Percentiles rank a stretch among this genome's conserved stretches.
Evolutionary conservation across 2,329 filamentous ascomycete species (phyloP).

Genomic region (Colletotrichum gloeosporioides): DNA sequence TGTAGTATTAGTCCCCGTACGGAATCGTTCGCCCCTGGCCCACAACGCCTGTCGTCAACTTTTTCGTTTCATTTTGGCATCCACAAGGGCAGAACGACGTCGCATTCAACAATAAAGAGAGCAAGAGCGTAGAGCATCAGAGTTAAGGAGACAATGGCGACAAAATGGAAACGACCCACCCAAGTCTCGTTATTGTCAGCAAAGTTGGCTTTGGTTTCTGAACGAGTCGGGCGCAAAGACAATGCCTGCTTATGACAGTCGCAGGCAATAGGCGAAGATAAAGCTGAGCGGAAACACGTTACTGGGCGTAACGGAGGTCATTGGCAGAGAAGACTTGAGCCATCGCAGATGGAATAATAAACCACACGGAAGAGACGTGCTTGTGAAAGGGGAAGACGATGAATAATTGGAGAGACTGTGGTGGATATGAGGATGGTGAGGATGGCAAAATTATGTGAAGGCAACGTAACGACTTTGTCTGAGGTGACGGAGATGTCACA

Average conservation of each 20-base stretch:
- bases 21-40: not conserved
- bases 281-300: not conserved
- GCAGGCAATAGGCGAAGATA: not conserved
- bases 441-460: not conserved
- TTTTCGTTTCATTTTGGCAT: not conserved
- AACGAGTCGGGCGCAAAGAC: not conserved
- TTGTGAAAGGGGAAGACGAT: not conserved
- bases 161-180: not conserved
- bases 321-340: not conserved
- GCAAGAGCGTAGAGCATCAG: not conserved
- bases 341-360: not conserved
- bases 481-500: not conserved
- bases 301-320: not conserved
- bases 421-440: not conserved
- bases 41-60: not conserved
- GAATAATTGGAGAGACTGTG: not conserved
- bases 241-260: not conserved
- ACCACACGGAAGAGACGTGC: not conserved
- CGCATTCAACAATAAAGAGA: not conserved
- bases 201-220: not conserved
- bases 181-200: not conserved
- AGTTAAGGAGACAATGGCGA: not conserved
- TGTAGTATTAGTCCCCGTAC: not conserved
- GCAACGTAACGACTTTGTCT: not conserved
- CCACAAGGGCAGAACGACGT: not conserved